These are phyloP conservation scores for Wickerhamomyces queroliae DNA, from an alignment of 805 yeast species.

Conservation along the genomic window DNA sequence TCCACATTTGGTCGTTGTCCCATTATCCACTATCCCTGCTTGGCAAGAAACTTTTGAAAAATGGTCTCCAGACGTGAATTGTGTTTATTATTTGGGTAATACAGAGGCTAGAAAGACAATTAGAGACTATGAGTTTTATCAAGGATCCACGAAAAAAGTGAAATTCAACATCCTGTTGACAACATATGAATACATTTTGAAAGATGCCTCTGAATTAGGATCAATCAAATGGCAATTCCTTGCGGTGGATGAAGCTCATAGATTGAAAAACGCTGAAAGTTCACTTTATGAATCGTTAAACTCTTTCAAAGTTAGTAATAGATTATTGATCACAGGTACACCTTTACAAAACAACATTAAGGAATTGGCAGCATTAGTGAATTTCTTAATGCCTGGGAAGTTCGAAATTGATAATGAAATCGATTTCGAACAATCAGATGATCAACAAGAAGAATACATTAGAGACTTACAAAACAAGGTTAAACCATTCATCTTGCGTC, in stretches of 20 bases:
- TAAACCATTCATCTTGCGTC: slow-evolving; percentile 87
- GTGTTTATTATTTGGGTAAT: slow-evolving; percentile 90
- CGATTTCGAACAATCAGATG: slow-evolving; percentile 87
- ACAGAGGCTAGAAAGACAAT: slow-evolving; percentile 77
- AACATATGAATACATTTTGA: slow-evolving; percentile 92
- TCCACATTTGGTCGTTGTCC: slow-evolving; percentile 95
- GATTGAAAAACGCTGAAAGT: slow-evolving; percentile 90
- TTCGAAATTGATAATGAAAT: slow-evolving; percentile 89
- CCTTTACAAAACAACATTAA: slow-evolving; percentile 94
- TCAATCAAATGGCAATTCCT: slow-evolving; percentile 88
- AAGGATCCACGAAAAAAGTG: slow-evolving; percentile 62
- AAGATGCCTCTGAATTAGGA: slow-evolving; percentile 80
- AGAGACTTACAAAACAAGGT: slow-evolving; percentile 77
- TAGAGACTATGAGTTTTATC: slow-evolving; percentile 80
- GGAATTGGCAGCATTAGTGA: slow-evolving; percentile 91
- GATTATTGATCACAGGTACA: slow-evolving; percentile 93
- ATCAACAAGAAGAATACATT: slow-evolving; percentile 82
- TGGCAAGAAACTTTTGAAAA: slow-evolving; percentile 99
- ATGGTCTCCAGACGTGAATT: slow-evolving; percentile 96
- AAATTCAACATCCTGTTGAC: slow-evolving; percentile 91
- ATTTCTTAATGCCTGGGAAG: slow-evolving; percentile 94
- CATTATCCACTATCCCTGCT: slow-evolving; percentile 92
- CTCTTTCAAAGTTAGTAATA: slow-evolving; percentile 76
- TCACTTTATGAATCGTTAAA: slow-evolving; percentile 85
- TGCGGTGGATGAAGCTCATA: slow-evolving; percentile 98